These are phyloP conservation scores for Scleroderma citrinum DNA, from an alignment of 768 basidiomycete species.

Conservation along the genomic window DNA sequence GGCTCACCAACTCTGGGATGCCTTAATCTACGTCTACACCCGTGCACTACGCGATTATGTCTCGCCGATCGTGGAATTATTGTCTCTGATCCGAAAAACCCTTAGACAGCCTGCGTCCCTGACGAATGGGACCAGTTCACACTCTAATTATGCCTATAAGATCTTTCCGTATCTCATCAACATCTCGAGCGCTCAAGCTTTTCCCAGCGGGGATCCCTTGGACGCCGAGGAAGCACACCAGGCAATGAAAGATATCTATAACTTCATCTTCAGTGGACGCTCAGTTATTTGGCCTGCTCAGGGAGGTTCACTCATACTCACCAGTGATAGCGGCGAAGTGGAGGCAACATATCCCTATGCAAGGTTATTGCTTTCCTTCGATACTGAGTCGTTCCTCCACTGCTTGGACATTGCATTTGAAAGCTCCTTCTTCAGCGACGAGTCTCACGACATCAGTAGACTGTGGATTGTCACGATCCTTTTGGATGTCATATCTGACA, in stretches of 20 bases:
- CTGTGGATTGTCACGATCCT: slow-evolving; percentile 80
- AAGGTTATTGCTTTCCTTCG: slow-evolving; percentile 76
- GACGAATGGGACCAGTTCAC: slow-evolving; percentile 11
- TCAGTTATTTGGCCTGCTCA: slow-evolving; percentile 78
- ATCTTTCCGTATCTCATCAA: slow-evolving; percentile 85
- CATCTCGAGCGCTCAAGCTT: slow-evolving; percentile 74
- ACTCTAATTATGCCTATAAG: slow-evolving; percentile 78
- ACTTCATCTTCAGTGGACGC: slow-evolving; percentile 78
- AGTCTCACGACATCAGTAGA: slow-evolving; percentile 59
- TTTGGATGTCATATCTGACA: slow-evolving; percentile 63
- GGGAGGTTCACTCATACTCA: slow-evolving; percentile 68
- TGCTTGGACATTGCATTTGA: slow-evolving; percentile 93
- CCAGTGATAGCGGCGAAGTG: slow-evolving; percentile 63
- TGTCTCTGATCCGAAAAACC: slow-evolving; percentile 62
- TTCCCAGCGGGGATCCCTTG: slow-evolving; percentile 78
- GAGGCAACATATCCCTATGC: slow-evolving; percentile 91
- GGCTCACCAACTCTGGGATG: slow-evolving; percentile 80
- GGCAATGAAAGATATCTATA: slow-evolving; percentile 73
- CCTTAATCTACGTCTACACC: slow-evolving; percentile 90
- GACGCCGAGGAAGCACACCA: slow-evolving; percentile 53
- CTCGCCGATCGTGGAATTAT: slow-evolving; percentile 79
- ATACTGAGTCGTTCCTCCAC: slow-evolving; percentile 92
- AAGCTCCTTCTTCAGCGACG: slow-evolving; percentile 83
- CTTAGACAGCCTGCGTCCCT: not conserved
- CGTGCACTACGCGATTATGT: slow-evolving; percentile 84